Evolutionary conservation across 192 early-diverging fungal genomes (phyloP).

Genomic region (Radiomyces spectabilis): DNA sequence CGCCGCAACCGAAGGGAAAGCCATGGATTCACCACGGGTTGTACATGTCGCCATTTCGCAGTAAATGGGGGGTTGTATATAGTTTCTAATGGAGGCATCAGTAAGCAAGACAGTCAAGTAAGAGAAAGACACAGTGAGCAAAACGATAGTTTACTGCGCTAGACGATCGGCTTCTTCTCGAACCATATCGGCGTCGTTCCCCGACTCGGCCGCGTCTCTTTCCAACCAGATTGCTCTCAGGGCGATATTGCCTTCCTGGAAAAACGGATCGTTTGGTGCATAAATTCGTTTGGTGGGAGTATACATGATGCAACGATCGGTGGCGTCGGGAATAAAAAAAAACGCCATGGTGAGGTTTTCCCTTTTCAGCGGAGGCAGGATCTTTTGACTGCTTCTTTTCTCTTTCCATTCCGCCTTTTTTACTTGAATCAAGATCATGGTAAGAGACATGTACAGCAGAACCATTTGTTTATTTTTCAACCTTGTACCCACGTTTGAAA

Average conservation of each 20-base stretch:
- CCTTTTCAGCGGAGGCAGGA: too few relatives aligned
- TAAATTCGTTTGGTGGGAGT: conserved; percentile 20
- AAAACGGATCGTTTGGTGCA: conserved; percentile 13
- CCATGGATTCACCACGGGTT: background rate
- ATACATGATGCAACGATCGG: too few relatives aligned
- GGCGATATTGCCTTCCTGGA: conserved; percentile 24
- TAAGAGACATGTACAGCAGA: too few relatives aligned
- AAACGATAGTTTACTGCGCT: conserved; percentile 4
- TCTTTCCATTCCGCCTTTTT: too few relatives aligned
- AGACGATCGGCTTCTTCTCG: conserved; percentile 3
- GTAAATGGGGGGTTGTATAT: conserved; percentile 3
- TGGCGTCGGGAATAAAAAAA: too few relatives aligned
- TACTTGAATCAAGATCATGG: too few relatives aligned
- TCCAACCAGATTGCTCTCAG: conserved; percentile 17
- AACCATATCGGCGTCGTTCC: background rate
- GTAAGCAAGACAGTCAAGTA: too few relatives aligned
- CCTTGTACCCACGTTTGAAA: too few relatives aligned
- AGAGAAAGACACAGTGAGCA: background rate
- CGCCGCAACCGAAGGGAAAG: conserved; percentile 26
- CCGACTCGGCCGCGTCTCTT: conserved; percentile 7
- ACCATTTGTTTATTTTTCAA: too few relatives aligned
- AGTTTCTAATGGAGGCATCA: background rate
- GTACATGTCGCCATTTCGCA: conserved; percentile 13
- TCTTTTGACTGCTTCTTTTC: too few relatives aligned
- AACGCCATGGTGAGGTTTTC: too few relatives aligned